A percentile compares a stretch with the other conserved stretches of the same genome.
These are phyloP conservation scores for Ceratocystis alfenasii DNA, from an alignment of 2,329 filamentous ascomycete species.

Conservation along the genomic window DNA sequence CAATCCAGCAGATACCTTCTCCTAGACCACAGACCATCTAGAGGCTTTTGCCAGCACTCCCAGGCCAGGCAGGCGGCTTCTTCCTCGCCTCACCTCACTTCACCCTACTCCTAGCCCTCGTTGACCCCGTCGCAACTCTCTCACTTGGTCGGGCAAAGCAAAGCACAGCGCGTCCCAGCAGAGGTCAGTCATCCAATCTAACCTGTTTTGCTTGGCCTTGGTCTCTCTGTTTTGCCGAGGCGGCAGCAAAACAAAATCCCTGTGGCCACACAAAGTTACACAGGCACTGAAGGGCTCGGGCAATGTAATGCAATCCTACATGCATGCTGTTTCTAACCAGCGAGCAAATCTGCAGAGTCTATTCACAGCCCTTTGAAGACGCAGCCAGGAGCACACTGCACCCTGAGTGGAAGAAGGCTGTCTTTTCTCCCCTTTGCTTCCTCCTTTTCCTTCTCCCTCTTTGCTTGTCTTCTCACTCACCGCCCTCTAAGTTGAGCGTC, in stretches of 20 bases:
- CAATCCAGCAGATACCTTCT: neutral
- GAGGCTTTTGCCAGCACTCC: neutral
- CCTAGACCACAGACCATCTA: neutral
- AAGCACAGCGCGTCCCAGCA: too few relatives aligned
- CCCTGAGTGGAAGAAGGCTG: too few relatives aligned
- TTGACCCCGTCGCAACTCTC: too few relatives aligned
- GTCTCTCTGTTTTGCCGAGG: too few relatives aligned
- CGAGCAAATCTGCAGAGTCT: neutral
- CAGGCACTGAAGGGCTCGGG: neutral
- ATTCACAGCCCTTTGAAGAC: neutral
- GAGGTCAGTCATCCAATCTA: too few relatives aligned
- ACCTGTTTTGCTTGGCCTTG: too few relatives aligned
- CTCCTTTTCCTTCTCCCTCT: neutral
- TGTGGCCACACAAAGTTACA: neutral
- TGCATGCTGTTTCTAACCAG: neutral
- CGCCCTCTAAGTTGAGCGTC: neutral
- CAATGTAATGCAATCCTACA: constrained; percentile 4
- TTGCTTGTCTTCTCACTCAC: neutral
- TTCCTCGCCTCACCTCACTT: neutral
- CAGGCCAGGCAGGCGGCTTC: neutral
- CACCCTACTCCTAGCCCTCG: too few relatives aligned
- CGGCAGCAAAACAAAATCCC: neutral
- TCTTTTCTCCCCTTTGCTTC: too few relatives aligned
- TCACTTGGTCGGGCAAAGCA: too few relatives aligned
- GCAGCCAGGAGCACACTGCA: too few relatives aligned